phyloP scores from a whole-genome alignment of 176 grass and related monocot species.

The Carex littledalei region DNA sequence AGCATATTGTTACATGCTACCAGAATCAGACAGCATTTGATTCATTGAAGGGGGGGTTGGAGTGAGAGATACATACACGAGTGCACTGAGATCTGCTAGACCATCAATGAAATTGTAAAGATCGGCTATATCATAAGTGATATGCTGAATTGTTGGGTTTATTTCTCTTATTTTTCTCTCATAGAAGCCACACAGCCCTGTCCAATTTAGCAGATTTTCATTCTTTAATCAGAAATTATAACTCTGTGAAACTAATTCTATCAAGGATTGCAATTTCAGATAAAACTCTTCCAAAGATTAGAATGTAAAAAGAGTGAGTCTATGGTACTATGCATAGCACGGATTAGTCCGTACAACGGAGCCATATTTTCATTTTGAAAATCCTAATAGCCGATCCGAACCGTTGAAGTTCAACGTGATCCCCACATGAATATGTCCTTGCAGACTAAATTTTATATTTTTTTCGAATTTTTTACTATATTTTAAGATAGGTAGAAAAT shows the following conservation, averaged over 20 bases:
- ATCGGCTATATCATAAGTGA: slow-evolving; percentile 82
- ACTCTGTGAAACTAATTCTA: neutral
- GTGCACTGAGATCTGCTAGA: slow-evolving; percentile 72
- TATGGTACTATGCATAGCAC: no score
- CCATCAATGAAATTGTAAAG: slow-evolving; percentile 97
- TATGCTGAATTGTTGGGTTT: slow-evolving; percentile 70
- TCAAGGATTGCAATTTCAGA: neutral
- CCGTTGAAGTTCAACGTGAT: no score
- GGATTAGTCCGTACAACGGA: no score
- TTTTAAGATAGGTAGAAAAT: no score
- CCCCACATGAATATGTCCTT: no score
- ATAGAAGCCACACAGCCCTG: slow-evolving; percentile 79
- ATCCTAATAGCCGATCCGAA: no score
- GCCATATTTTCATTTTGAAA: no score
- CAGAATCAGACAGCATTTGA: neutral
- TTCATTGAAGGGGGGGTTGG: slow-evolving; percentile 1
- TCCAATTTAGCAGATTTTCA: neutral
- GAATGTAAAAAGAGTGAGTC: neutral
- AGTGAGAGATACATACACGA: slow-evolving; percentile 55
- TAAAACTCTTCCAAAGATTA: neutral
- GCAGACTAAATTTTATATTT: no score
- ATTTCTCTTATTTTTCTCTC: slow-evolving; percentile 94
- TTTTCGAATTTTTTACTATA: no score
- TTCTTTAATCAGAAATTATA: neutral
- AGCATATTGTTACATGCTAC: neutral